Conservation (phyloP, 108 stramenopile species). For the Skeletonema menzelii region DNA sequence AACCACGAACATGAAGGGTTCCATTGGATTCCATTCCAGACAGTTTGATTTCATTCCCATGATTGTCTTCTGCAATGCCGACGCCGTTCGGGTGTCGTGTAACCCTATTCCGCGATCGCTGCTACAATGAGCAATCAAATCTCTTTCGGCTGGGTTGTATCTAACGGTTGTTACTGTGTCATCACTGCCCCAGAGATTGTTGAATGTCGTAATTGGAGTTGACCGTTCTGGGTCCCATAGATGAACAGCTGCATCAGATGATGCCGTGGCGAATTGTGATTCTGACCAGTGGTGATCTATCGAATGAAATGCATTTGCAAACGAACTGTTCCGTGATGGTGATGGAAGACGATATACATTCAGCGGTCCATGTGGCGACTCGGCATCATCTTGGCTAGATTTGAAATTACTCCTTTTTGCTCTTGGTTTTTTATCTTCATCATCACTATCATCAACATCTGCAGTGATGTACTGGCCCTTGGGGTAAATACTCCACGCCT, state of each 20-base stretch:
- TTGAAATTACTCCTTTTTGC: background rate
- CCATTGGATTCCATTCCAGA: constrained; percentile 99
- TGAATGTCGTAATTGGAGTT: constrained; percentile 78
- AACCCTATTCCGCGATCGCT: constrained; percentile 92
- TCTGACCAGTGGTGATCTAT: constrained; percentile 95
- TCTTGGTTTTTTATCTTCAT: constrained; percentile 25
- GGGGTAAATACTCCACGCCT: constrained; percentile 23
- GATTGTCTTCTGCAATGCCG: constrained; percentile 91
- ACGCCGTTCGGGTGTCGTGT: constrained; percentile 87
- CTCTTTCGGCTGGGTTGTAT: constrained; percentile 95
- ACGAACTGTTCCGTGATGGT: background rate
- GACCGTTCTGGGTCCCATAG: constrained; percentile 90
- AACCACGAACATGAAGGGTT: constrained; percentile 96
- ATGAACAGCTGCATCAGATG: constrained; percentile 81
- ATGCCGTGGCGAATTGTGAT: constrained; percentile 88
- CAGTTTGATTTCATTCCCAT: constrained; percentile 92
- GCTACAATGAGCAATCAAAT: constrained; percentile 88
- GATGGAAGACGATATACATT: constrained; percentile 29
- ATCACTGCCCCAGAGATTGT: constrained; percentile 91
- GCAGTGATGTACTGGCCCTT: constrained; percentile 4
- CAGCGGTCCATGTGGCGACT: constrained; percentile 28
- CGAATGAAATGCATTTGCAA: constrained; percentile 68
- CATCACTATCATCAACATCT: constrained; percentile 15
- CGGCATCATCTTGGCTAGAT: constrained; percentile 11
- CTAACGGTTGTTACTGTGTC: constrained; percentile 90